Percentiles rank a stretch among this genome's conserved stretches.
Conservation (phyloP, 2,329 filamentous ascomycete species). For the Alternaria arborescens region DNA sequence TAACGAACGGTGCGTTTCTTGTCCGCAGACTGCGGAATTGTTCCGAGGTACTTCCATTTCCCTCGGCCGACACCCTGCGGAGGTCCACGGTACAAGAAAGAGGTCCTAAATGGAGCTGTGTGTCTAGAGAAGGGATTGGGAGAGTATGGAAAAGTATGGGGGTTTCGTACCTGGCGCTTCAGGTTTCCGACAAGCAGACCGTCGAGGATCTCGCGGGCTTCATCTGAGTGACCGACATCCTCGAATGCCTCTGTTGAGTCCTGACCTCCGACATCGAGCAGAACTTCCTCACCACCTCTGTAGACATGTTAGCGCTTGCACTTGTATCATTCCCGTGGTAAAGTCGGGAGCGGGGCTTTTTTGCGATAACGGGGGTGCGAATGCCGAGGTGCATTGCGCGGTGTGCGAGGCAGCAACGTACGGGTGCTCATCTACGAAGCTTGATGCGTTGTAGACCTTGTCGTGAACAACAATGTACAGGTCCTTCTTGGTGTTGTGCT, state of each 20-base stretch:
- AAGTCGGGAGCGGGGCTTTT: conserved; percentile 11
- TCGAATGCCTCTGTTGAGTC: conserved; percentile 98
- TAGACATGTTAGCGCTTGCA: conserved; percentile 19
- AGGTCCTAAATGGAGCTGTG: background rate
- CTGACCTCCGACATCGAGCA: conserved; percentile 94
- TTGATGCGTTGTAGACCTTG: conserved; percentile 90
- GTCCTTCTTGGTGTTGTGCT: conserved; percentile 77
- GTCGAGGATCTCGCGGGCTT: conserved; percentile 92
- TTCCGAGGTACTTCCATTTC: conserved; percentile 25
- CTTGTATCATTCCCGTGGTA: background rate
- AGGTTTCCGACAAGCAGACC: conserved; percentile 50
- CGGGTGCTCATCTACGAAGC: conserved; percentile 98
- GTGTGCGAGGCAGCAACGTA: conserved; percentile 56
- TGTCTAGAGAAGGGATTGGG: background rate
- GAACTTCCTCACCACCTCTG: conserved; percentile 97
- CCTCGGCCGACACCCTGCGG: background rate
- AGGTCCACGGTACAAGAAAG: background rate
- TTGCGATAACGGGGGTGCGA: conserved; percentile 2
- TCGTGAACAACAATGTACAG: conserved; percentile 91
- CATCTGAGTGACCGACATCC: conserved; percentile 98
- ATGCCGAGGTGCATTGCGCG: conserved; percentile 6
- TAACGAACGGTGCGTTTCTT: background rate
- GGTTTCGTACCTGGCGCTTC: conserved; percentile 47
- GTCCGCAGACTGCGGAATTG: conserved; percentile 23
- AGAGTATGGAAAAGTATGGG: background rate